Evolutionary conservation across 192 early-diverging fungal species (phyloP), one percentile per base, ranked within the genome.

Genomic region (Phlyctochytrium planicorne): DNA sequence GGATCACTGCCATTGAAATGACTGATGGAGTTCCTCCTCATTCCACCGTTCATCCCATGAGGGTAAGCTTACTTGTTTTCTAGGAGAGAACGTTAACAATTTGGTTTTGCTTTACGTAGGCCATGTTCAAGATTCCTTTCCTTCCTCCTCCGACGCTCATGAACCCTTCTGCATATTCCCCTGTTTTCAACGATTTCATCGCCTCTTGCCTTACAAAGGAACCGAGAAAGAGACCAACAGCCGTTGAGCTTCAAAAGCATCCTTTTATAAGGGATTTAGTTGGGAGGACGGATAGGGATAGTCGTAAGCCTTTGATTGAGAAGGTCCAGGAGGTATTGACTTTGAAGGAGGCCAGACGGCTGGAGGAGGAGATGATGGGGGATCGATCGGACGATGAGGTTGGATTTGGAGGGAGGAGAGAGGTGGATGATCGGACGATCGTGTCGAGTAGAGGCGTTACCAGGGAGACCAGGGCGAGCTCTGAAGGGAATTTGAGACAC

Each of bases 1-100:
- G 97, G 1, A 97, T 99, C 66, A 99, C 96, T 1, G 94, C 94
- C 0, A 95, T 98, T 37, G 97, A 99, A 80, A 78, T 99, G 37
- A 94, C 95, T n/a, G 93, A 93, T 20, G 67, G 67, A 59, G 33
- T 68, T 3, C 67, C 67, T 17, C 67, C 67, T 3, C 40, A 68
- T 37, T 47, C 62, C 32, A 61, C 75, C 14, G 34, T 80, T 27
- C 67, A 72, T 50, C 81, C 81, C 34, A 75, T 82, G 79, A 68
- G 59, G 59, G 85, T 85, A n/a, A 78, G 40, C 6, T 14, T 20
- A 47, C 20, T 14, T 47, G 6, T 6, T 20, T 47, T 47, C 10
- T 6, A 47, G 10, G 40, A 20, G 40, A 14, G 40, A 47, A 47
- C 40, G 6, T 20, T 47, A 47, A 47, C 40, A 6, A 14, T 20